A percentile compares a stretch with the other conserved stretches of the same genome.
These are phyloP conservation scores for Flagelloscypha sp. DNA, from an alignment of 768 basidiomycete genomes.

Conservation along the genomic window DNA sequence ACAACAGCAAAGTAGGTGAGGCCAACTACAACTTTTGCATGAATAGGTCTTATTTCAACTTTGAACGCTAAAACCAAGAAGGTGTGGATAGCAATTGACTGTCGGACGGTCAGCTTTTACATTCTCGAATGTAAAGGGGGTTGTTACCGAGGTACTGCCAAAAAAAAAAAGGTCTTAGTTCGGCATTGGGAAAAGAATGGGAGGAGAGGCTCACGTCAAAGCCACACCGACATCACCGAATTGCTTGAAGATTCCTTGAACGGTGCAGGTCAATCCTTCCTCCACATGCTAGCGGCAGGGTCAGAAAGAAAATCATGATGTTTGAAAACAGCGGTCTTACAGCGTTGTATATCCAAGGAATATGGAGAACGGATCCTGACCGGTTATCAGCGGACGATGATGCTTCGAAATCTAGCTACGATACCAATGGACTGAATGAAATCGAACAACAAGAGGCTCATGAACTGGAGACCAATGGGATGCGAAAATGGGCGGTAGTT, in stretches of 20 bases:
- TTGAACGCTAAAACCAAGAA: constrained; percentile 30
- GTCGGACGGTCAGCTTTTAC: no score
- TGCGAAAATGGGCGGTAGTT: constrained; percentile 22
- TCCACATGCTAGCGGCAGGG: no score
- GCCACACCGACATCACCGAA: constrained; percentile 34
- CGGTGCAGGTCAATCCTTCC: constrained; percentile 22
- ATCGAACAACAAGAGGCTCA: constrained; percentile 23
- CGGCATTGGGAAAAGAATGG: neutral
- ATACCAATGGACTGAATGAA: constrained; percentile 26
- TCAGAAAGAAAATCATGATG: no score
- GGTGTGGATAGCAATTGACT: constrained; percentile 33
- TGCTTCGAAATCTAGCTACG: no score
- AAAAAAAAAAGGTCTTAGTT: constrained; percentile 4
- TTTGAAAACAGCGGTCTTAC: no score
- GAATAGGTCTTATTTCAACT: no score
- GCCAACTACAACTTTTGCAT: no score
- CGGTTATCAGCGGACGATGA: no score
- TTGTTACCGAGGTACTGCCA: no score
- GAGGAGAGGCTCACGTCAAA: constrained; percentile 22
- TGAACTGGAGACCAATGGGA: constrained; percentile 26
- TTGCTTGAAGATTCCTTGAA: constrained; percentile 30
- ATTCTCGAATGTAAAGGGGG: no score
- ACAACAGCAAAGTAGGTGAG: no score
- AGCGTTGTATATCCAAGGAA: constrained; percentile 24
- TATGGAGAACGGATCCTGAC: constrained; percentile 30